Evolutionary conservation across 2,329 filamentous ascomycete species (phyloP).

Genomic region (Alternaria infectoria): DNA sequence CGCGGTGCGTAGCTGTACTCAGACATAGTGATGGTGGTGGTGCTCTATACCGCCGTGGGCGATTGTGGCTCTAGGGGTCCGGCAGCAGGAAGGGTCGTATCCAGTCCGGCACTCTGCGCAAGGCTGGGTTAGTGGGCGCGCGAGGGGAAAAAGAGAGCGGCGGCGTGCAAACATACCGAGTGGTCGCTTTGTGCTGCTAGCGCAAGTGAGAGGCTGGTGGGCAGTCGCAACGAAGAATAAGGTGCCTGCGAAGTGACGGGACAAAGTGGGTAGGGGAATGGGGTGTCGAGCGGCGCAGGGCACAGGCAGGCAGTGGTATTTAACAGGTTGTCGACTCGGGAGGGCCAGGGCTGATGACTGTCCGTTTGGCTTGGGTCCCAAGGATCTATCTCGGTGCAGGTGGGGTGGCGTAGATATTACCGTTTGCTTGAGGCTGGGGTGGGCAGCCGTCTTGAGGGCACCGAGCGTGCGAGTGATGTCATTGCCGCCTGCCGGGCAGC

Average conservation of each 20-base stretch:
- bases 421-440: constrained; percentile 22
- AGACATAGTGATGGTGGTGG: constrained; percentile 55
- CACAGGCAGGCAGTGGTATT: constrained; percentile 27
- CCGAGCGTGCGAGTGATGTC: constrained; percentile 13
- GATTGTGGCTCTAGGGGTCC: constrained; percentile 17
- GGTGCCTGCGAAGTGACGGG: constrained; percentile 29
- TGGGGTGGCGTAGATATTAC: constrained; percentile 30
- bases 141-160: neutral
- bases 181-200: constrained; percentile 15
- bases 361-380: constrained; percentile 24
- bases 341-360: constrained; percentile 26
- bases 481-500: constrained; percentile 10
- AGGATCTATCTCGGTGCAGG: constrained; percentile 11
- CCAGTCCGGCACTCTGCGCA: constrained; percentile 20
- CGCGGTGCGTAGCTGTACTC: constrained; percentile 58
- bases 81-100: constrained; percentile 1
- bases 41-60: constrained; percentile 18
- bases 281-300: constrained; percentile 21
- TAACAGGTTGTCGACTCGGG: constrained; percentile 15
- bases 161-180: constrained; percentile 28
- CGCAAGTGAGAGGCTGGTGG: constrained; percentile 17
- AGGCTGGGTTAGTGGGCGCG: constrained; percentile 21
- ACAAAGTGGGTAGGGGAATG: constrained; percentile 27
- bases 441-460: constrained; percentile 13
- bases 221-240: constrained; percentile 34